Evolutionary conservation across 768 basidiomycete genomes (phyloP).

Genomic region (Pholiota molesta): DNA sequence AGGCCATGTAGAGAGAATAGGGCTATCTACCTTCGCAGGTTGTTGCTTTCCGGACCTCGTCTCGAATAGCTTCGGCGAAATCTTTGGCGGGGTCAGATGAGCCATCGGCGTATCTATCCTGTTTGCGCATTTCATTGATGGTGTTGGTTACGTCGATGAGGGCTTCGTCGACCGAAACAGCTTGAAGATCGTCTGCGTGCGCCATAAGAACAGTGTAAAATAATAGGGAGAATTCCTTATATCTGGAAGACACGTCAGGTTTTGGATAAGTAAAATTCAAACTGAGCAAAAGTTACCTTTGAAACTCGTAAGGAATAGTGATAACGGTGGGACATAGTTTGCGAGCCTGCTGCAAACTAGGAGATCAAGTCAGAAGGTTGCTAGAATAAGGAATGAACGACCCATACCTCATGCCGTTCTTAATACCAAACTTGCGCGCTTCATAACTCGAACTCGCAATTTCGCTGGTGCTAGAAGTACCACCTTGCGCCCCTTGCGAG

Average conservation of each 20-base stretch:
- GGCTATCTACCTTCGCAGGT: constrained; percentile 73
- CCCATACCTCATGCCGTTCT: constrained; percentile 91
- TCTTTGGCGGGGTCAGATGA: constrained; percentile 68
- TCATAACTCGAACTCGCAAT: constrained; percentile 96
- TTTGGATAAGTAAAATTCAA: neutral
- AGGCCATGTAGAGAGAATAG: neutral
- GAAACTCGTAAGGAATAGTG: constrained; percentile 95
- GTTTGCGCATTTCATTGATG: constrained; percentile 44
- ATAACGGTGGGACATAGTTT: constrained; percentile 71
- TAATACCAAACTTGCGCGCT: constrained; percentile 84
- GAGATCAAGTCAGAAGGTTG: neutral
- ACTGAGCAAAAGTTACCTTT: constrained; percentile 48
- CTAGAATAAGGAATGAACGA: neutral
- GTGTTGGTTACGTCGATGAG: constrained; percentile 82
- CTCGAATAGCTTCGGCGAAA: constrained; percentile 81
- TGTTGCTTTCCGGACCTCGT: constrained; percentile 76
- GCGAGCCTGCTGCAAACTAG: constrained; percentile 78
- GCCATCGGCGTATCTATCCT: constrained; percentile 27
- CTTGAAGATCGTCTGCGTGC: constrained; percentile 89
- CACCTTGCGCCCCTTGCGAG: constrained; percentile 78
- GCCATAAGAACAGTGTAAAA: constrained; percentile 94
- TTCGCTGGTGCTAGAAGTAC: constrained; percentile 84
- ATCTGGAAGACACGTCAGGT: constrained; percentile 48
- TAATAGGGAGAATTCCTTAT: constrained; percentile 79
- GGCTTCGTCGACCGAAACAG: constrained; percentile 96